These are phyloP conservation scores for Exophiala bonariae DNA, from an alignment of 2,329 filamentous ascomycete species.

Conservation along the genomic window DNA sequence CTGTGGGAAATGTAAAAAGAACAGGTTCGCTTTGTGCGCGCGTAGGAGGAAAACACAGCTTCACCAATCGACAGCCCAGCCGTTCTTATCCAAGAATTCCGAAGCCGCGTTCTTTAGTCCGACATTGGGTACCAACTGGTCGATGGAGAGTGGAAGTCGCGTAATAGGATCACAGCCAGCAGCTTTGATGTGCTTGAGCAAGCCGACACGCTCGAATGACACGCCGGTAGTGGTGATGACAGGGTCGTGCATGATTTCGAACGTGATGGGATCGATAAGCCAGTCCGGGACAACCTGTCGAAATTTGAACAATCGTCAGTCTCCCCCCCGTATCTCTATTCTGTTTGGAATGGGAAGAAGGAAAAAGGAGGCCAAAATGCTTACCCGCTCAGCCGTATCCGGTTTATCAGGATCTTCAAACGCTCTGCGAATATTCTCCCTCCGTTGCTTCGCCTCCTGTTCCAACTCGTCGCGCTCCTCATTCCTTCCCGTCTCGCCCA, in stretches of 20 bases:
- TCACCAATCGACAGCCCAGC: conserved; percentile 90
- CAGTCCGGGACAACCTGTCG: conserved; percentile 48
- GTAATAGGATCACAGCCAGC: conserved; percentile 80
- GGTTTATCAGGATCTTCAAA: conserved; percentile 44
- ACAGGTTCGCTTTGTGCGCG: too few relatives aligned
- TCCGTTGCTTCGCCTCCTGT: conserved; percentile 49
- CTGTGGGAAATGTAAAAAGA: not conserved
- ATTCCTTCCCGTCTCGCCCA: conserved; percentile 65
- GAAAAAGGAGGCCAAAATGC: conserved; percentile 24
- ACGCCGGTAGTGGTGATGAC: conserved; percentile 71
- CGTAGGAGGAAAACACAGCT: not conserved
- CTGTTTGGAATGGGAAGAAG: too few relatives aligned
- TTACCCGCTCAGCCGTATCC: conserved; percentile 44
- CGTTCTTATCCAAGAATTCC: conserved; percentile 82
- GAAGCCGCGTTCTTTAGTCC: conserved; percentile 78
- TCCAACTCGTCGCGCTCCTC: conserved; percentile 63
- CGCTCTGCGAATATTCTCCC: conserved; percentile 45
- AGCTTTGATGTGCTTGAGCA: conserved; percentile 80
- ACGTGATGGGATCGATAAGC: conserved; percentile 50
- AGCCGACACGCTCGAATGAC: conserved; percentile 82
- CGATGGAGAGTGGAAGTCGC: conserved; percentile 66
- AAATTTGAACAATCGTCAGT: conserved; percentile 5
- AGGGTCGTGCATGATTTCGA: conserved; percentile 53
- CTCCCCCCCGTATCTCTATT: not conserved
- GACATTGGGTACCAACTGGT: conserved; percentile 78